Percentiles rank a stretch among this genome's conserved stretches.
Conservation (phyloP, 495 filamentous ascomycete species). For the Durotheca rogersii region DNA sequence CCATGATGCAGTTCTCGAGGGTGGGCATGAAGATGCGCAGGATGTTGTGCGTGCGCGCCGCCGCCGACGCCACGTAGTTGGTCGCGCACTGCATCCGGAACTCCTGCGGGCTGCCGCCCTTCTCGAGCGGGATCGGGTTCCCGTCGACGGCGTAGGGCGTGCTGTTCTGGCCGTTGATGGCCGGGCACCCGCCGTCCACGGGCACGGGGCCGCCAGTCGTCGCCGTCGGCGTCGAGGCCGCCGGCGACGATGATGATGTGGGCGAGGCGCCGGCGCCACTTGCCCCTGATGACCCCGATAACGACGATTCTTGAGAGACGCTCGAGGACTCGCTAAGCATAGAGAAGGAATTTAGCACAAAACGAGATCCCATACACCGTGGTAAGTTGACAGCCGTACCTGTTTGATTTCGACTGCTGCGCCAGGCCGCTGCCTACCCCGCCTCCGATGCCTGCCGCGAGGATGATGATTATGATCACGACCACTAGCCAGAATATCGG, state of each 20-base stretch:
- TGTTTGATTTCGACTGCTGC: slow-evolving; percentile 16
- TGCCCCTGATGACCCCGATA: too few relatives aligned
- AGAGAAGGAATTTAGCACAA: slow-evolving; percentile 7
- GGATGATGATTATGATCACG: slow-evolving; percentile 27
- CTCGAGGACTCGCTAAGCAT: slow-evolving; percentile 7
- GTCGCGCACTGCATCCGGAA: slow-evolving; percentile 38
- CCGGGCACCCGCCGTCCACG: slow-evolving; percentile 33
- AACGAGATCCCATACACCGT: neutral
- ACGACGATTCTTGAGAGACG: slow-evolving; percentile 6
- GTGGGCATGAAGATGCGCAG: slow-evolving; percentile 37
- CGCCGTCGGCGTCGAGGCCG: slow-evolving; percentile 10
- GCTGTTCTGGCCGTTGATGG: slow-evolving; percentile 27
- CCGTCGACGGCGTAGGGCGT: slow-evolving; percentile 33
- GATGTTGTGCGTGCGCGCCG: slow-evolving; percentile 33
- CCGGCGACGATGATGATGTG: slow-evolving; percentile 2
- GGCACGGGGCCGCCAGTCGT: slow-evolving; percentile 14
- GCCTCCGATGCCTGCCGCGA: slow-evolving; percentile 38
- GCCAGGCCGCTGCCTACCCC: slow-evolving; percentile 36
- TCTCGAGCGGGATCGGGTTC: slow-evolving; percentile 23
- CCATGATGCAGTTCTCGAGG: slow-evolving; percentile 37
- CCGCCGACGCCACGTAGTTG: slow-evolving; percentile 31
- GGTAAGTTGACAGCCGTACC: slow-evolving; percentile 3
- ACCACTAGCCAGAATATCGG: slow-evolving; percentile 36
- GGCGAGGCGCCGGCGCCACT: too few relatives aligned
- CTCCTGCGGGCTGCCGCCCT: slow-evolving; percentile 21